Conservation (phyloP, 2,329 filamentous ascomycete genomes). For the Septoria linicola region DNA sequence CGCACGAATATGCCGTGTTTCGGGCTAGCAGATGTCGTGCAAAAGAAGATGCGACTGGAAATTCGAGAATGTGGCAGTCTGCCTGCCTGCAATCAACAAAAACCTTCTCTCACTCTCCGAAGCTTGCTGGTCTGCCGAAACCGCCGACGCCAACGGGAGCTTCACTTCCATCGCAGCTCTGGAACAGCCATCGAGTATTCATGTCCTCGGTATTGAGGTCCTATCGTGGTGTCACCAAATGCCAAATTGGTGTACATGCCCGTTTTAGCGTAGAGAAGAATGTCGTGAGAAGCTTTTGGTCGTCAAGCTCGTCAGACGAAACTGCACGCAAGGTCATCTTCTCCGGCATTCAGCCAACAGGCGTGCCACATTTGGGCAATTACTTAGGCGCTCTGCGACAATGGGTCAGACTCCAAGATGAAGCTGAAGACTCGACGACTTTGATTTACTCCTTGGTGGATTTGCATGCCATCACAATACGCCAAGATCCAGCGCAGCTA, state of each 20-base stretch:
- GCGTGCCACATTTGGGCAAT: conserved; percentile 90
- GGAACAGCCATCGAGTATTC: too few relatives aligned
- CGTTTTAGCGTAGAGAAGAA: neutral
- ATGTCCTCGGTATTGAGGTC: conserved; percentile 1
- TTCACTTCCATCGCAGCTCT: neutral
- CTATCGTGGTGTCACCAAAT: neutral
- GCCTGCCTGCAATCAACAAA: too few relatives aligned
- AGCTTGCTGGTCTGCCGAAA: too few relatives aligned
- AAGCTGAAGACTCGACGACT: conserved; percentile 55
- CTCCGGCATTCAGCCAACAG: conserved; percentile 96
- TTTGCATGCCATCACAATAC: conserved; percentile 84
- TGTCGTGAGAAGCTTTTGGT: neutral
- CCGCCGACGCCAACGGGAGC: neutral
- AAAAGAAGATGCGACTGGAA: neutral
- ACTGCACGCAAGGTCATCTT: conserved; percentile 62
- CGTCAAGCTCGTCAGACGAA: conserved; percentile 8
- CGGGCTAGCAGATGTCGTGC: neutral
- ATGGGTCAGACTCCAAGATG: conserved; percentile 80
- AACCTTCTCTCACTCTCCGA: too few relatives aligned
- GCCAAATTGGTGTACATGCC: neutral
- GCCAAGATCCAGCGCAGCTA: conserved; percentile 64
- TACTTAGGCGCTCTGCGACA: conserved; percentile 85
- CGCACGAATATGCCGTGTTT: neutral
- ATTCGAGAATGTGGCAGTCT: neutral
- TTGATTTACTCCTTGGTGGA: conserved; percentile 88